A percentile compares a stretch with the other conserved stretches of the same genome.
Evolutionary conservation across 2,329 filamentous ascomycete species (phyloP).

Genomic region (Gyromitra esculenta): DNA sequence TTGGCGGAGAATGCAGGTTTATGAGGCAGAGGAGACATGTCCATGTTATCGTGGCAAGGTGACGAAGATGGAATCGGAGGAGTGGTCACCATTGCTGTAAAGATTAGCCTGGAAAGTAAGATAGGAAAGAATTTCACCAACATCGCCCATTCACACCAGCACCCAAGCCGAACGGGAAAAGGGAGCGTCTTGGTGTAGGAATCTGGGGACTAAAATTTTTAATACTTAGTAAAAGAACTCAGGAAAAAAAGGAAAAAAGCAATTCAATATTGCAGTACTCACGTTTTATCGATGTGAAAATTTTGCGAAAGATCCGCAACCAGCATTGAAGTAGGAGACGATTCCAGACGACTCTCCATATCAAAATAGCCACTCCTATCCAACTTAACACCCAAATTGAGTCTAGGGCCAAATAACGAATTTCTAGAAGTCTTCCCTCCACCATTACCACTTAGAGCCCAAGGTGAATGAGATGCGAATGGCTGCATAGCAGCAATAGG

Average conservation of each 20-base stretch:
- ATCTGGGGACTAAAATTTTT: slow-evolving; percentile 73
- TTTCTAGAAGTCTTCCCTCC: slow-evolving; percentile 67
- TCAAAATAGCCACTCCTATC: slow-evolving; percentile 72
- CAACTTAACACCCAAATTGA: slow-evolving; percentile 40
- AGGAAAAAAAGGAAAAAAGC: slow-evolving; percentile 21
- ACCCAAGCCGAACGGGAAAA: slow-evolving; percentile 71
- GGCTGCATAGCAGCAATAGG: slow-evolving; percentile 93
- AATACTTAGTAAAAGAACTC: slow-evolving; percentile 27
- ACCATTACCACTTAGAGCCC: slow-evolving; percentile 65
- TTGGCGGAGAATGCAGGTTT: slow-evolving; percentile 71
- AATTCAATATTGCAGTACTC: slow-evolving; percentile 60
- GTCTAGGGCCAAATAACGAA: slow-evolving; percentile 61
- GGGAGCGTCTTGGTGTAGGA: slow-evolving; percentile 81
- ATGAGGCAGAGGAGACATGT: slow-evolving; percentile 91
- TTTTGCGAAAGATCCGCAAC: slow-evolving; percentile 96
- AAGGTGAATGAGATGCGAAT: slow-evolving; percentile 69
- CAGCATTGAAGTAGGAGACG: slow-evolving; percentile 88
- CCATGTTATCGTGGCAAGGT: slow-evolving; percentile 84
- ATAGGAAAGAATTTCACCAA: slow-evolving; percentile 42
- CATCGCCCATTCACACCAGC: slow-evolving; percentile 46
- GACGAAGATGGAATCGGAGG: slow-evolving; percentile 87
- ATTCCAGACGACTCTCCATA: slow-evolving; percentile 76
- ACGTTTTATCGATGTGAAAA: slow-evolving; percentile 96
- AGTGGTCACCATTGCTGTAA: slow-evolving; percentile 78
- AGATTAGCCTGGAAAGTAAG: slow-evolving; percentile 48